Evolutionary conservation across 1,139 yeast species (phyloP).

Genomic region (Kodamaea fungicola): DNA sequence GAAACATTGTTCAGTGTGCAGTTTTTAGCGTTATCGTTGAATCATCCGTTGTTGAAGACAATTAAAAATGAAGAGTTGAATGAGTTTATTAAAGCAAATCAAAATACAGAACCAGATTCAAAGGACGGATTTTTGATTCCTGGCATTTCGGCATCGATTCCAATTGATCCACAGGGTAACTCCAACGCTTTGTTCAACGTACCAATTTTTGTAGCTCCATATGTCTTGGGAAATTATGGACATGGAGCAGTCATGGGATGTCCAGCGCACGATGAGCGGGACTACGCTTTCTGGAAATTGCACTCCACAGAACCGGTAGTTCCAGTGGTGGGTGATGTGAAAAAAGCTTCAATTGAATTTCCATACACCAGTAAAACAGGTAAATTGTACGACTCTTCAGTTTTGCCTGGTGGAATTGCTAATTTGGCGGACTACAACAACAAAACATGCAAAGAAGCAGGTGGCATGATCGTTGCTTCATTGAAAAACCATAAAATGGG

Average conservation of each 20-base stretch:
- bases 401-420: constrained; percentile 22
- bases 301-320: constrained; percentile 51
- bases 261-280: constrained; percentile 90
- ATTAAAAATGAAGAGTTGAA: constrained; percentile 36
- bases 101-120: constrained; percentile 42
- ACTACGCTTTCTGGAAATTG: constrained; percentile 69
- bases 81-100: constrained; percentile 40
- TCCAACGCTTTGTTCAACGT: constrained; percentile 23
- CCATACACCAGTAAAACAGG: constrained; percentile 58
- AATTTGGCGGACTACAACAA: constrained; percentile 54
- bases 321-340: constrained; percentile 36
- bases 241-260: constrained; percentile 97
- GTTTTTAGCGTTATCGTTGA: constrained; percentile 71
- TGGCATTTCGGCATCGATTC: constrained; percentile 53
- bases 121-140: constrained; percentile 60
- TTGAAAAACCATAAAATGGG: constrained; percentile 46
- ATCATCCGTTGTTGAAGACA: constrained; percentile 59
- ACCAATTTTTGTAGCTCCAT: constrained; percentile 88
- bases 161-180: constrained; percentile 42
- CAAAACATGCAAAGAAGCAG: constrained; percentile 48
- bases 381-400: constrained; percentile 36
- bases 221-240: constrained; percentile 80
- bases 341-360: constrained; percentile 4
- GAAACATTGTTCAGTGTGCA: constrained; percentile 85
- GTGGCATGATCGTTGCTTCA: constrained; percentile 38